Conservation (phyloP, 768 basidiomycete genomes). For the Boletus barrowsii region DNA sequence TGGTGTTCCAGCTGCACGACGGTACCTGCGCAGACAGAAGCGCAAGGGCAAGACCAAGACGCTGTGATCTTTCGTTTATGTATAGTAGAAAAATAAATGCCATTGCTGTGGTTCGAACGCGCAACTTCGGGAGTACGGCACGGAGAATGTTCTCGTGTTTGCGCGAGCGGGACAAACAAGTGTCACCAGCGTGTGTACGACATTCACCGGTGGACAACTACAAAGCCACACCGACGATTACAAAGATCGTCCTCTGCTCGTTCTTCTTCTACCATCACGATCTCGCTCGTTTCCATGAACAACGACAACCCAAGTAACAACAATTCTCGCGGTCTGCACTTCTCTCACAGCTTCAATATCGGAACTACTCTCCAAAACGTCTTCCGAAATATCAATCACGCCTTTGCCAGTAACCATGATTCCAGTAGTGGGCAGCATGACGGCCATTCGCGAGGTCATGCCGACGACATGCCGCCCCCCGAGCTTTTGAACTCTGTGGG, state of each 20-base stretch:
- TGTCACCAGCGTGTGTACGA: slow-evolving; percentile 7
- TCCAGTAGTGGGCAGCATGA: background rate
- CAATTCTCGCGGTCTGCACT: slow-evolving; percentile 5
- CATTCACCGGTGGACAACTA: background rate
- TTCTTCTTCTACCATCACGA: slow-evolving; percentile 22
- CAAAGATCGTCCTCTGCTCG: slow-evolving; percentile 5
- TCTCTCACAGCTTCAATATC: slow-evolving; percentile 21
- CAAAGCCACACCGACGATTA: background rate
- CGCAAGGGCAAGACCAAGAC: slow-evolving; percentile 34
- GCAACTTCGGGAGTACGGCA: background rate
- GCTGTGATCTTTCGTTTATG: slow-evolving; percentile 20
- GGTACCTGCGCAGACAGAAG: slow-evolving; percentile 42
- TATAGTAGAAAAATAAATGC: background rate
- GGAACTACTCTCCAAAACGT: slow-evolving; percentile 29
- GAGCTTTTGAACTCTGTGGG: slow-evolving; percentile 2
- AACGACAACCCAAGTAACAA: slow-evolving; percentile 13
- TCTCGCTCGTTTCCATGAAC: slow-evolving; percentile 11
- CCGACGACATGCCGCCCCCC: background rate
- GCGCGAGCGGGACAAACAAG: slow-evolving; percentile 23
- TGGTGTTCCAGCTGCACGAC: slow-evolving; percentile 56
- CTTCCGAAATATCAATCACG: slow-evolving; percentile 32
- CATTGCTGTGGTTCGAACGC: slow-evolving; percentile 13
- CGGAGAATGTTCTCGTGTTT: slow-evolving; percentile 34
- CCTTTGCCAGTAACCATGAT: slow-evolving; percentile 17
- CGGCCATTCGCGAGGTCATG: background rate